Conservation (phyloP, 768 basidiomycete species). For the Artomyces pyxidatus region DNA sequence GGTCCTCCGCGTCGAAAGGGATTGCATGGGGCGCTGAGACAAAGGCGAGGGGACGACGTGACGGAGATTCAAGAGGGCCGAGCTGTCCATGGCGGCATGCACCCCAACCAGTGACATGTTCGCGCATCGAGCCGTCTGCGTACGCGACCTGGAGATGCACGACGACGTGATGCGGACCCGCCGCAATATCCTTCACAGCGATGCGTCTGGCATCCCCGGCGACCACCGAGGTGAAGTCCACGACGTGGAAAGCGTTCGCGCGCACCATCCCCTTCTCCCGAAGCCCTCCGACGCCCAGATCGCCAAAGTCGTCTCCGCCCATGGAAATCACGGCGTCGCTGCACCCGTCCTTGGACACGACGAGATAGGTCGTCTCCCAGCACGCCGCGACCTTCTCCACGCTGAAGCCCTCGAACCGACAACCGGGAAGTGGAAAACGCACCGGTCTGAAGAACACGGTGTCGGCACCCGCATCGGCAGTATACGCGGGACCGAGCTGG, state of each 20-base stretch:
- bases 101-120: constrained; percentile 70
- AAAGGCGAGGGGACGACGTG: constrained; percentile 22
- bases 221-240: constrained; percentile 28
- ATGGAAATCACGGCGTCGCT: constrained; percentile 62
- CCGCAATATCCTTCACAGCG: constrained; percentile 36
- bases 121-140: constrained; percentile 17
- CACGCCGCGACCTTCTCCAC: constrained; percentile 49
- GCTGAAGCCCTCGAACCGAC: constrained; percentile 34
- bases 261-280: constrained; percentile 9
- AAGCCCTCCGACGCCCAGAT: constrained; percentile 50
- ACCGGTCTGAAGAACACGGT: constrained; percentile 41
- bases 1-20: constrained; percentile 7
- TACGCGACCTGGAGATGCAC: constrained; percentile 29
- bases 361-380: constrained; percentile 83
- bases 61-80: constrained; percentile 28
- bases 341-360: constrained; percentile 35
- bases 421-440: constrained; percentile 28
- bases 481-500: constrained; percentile 54
- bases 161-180: constrained; percentile 72
- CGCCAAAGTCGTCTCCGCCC: constrained; percentile 81
- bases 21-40: constrained; percentile 24
- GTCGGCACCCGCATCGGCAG: constrained; percentile 11
- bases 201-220: constrained; percentile 14
- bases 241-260: constrained; percentile 28
- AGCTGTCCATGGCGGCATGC: constrained; percentile 81